phyloP scores from a whole-genome alignment of 1,139 yeast genomes.

The Lizanozyma gosingica region DNA sequence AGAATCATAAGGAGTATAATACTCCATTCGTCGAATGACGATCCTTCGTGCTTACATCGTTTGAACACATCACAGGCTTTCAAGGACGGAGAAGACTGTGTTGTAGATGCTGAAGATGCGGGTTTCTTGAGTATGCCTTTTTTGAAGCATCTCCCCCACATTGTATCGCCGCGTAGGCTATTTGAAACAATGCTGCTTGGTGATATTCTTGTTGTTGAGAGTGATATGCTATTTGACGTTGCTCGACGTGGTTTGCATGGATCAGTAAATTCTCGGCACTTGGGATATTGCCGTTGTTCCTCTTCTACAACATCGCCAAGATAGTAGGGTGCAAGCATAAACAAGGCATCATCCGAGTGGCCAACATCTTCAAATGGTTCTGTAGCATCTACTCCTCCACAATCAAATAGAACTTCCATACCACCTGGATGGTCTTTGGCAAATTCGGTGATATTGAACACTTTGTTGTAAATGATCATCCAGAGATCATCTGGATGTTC shows the following conservation, averaged over 20 bases:
- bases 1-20: not conserved
- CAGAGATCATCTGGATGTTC: conserved; percentile 43
- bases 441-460: conserved; percentile 48
- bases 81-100: too few species aligned
- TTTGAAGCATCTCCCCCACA: not conserved
- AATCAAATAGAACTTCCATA: conserved; percentile 54
- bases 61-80: too few species aligned
- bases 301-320: conserved; percentile 21
- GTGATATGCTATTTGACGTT: not conserved
- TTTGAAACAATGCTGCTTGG: not conserved
- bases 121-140: not conserved
- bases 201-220: not conserved
- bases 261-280: not conserved
- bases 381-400: conserved; percentile 70
- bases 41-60: not conserved
- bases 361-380: conserved; percentile 46
- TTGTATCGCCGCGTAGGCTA: not conserved
- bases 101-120: too few species aligned
- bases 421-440: conserved; percentile 61
- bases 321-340: conserved; percentile 30
- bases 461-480: conserved; percentile 59
- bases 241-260: not conserved
- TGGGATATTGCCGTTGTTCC: conserved; percentile 7
- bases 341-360: conserved; percentile 36
- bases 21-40: not conserved